Evolutionary conservation across 2,329 filamentous ascomycete species (phyloP).

Genomic region (Apiospora kogelbergensis): DNA sequence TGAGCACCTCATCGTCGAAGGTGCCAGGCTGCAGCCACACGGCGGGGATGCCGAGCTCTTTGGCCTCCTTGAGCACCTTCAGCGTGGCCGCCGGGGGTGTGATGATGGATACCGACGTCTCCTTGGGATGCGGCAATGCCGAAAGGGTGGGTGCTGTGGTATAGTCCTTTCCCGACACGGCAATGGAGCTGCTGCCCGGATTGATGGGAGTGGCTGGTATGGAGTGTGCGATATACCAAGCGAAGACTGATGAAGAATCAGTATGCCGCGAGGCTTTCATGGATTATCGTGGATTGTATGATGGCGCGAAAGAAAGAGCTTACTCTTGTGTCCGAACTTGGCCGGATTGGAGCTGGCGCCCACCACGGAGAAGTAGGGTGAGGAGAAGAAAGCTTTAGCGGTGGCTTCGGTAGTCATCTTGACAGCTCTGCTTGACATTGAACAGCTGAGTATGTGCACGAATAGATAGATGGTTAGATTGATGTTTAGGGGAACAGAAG

Average conservation of each 20-base stretch:
- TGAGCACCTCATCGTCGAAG: slow-evolving; percentile 74
- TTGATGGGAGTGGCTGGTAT: slow-evolving; percentile 84
- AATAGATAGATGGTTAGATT: not conserved
- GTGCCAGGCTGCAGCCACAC: slow-evolving; percentile 92
- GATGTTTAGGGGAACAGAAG: not conserved
- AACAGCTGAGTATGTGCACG: slow-evolving; percentile 10
- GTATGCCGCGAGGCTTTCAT: not conserved
- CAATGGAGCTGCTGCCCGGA: slow-evolving; percentile 65
- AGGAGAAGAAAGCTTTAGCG: slow-evolving; percentile 77
- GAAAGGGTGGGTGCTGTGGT: slow-evolving; percentile 65
- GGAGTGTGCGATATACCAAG: slow-evolving; percentile 79
- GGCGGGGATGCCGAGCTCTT: slow-evolving; percentile 67
- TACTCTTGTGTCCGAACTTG: slow-evolving; percentile 90
- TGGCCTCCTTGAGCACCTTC: slow-evolving; percentile 74
- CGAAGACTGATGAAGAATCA: slow-evolving; percentile 63
- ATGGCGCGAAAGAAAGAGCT: slow-evolving; percentile 21
- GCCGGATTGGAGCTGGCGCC: slow-evolving; percentile 81
- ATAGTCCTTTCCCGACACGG: slow-evolving; percentile 58
- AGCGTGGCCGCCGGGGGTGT: slow-evolving; percentile 80
- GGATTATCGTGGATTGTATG: not conserved
- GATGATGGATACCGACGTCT: slow-evolving; percentile 81
- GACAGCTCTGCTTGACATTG: slow-evolving; percentile 10
- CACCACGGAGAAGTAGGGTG: slow-evolving; percentile 80
- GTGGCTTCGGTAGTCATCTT: slow-evolving; percentile 68
- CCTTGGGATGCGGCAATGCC: slow-evolving; percentile 62